phyloP scores from a whole-genome alignment of 2,329 filamentous ascomycete genomes.

The Stagonosporopsis chrysanthemi region DNA sequence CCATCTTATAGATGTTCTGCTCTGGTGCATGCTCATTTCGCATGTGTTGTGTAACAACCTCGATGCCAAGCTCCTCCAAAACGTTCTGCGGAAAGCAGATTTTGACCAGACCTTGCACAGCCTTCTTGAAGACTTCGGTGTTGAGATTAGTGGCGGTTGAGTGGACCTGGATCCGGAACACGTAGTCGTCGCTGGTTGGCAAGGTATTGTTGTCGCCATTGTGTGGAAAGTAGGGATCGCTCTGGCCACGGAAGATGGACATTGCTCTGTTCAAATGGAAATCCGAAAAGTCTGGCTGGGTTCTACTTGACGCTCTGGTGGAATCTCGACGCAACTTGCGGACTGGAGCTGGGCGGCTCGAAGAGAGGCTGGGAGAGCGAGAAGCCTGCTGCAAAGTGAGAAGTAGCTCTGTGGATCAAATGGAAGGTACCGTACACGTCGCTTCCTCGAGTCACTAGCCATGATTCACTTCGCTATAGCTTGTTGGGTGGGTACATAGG shows the following conservation, averaged over 20 bases:
- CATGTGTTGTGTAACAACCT: constrained; percentile 35
- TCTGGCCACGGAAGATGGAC: constrained; percentile 1
- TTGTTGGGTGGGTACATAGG: not conserved
- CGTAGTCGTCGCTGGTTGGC: constrained; percentile 31
- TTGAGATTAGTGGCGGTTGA: constrained; percentile 18
- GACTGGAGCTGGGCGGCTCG: not conserved
- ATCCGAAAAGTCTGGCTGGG: not conserved
- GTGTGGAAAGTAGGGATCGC: constrained; percentile 5
- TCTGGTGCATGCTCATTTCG: constrained; percentile 20
- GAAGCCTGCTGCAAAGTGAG: not conserved
- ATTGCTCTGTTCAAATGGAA: not conserved
- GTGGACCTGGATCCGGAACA: constrained; percentile 34
- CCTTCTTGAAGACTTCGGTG: constrained; percentile 33
- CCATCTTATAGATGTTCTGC: constrained; percentile 28
- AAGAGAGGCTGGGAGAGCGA: too few relatives aligned
- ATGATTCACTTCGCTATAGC: not conserved
- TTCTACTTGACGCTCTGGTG: not conserved
- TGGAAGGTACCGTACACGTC: constrained; percentile 3
- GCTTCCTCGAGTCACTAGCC: constrained; percentile 14
- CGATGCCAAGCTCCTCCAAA: constrained; percentile 31
- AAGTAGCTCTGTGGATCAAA: not conserved
- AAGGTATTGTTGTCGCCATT: not conserved
- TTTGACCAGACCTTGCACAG: constrained; percentile 34
- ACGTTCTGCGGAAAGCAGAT: constrained; percentile 39
- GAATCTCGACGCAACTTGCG: constrained; percentile 9